Evolutionary conservation across 768 basidiomycete species (phyloP).

Genomic region (Tulasnella sp.): DNA sequence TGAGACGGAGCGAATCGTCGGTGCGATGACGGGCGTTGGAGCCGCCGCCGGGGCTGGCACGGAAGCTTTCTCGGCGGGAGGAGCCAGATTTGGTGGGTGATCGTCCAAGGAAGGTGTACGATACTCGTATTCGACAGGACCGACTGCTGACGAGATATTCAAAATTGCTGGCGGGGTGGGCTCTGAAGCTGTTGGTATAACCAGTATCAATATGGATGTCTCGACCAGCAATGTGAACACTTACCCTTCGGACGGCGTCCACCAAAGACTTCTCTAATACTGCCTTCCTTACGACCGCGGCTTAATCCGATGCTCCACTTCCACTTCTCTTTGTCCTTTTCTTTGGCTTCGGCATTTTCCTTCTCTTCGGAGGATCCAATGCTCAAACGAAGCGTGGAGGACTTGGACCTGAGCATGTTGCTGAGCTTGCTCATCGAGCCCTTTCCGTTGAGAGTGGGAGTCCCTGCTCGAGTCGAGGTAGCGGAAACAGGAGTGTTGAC

Average conservation of each 20-base stretch:
- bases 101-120: slow-evolving; percentile 6
- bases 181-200: slow-evolving; percentile 1
- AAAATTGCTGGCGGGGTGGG: slow-evolving; percentile 3
- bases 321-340: slow-evolving; percentile 51
- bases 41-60: too few relatives aligned
- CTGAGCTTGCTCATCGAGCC: slow-evolving; percentile 13
- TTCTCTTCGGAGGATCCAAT: not conserved
- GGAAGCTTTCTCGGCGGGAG: not conserved
- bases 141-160: slow-evolving; percentile 17
- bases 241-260: not conserved
- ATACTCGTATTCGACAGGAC: slow-evolving; percentile 1
- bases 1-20: not conserved
- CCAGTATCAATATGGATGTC: slow-evolving; percentile 30
- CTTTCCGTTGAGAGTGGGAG: slow-evolving; percentile 14
- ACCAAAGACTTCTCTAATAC: slow-evolving; percentile 23
- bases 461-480: slow-evolving; percentile 21
- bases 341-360: slow-evolving; percentile 15
- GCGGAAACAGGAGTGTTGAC: slow-evolving; percentile 7
- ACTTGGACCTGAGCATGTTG: slow-evolving; percentile 1
- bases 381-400: not conserved
- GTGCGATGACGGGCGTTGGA: not conserved
- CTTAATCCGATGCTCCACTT: slow-evolving; percentile 51
- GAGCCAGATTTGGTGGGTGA: not conserved
- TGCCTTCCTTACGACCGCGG: slow-evolving; percentile 46
- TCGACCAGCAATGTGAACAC: slow-evolving; percentile 15